Evolutionary conservation across 202 grass and related monocot species (phyloP), one percentile per base, ranked within the genome.

Genomic region (Dendrocalamus latiflorus): DNA sequence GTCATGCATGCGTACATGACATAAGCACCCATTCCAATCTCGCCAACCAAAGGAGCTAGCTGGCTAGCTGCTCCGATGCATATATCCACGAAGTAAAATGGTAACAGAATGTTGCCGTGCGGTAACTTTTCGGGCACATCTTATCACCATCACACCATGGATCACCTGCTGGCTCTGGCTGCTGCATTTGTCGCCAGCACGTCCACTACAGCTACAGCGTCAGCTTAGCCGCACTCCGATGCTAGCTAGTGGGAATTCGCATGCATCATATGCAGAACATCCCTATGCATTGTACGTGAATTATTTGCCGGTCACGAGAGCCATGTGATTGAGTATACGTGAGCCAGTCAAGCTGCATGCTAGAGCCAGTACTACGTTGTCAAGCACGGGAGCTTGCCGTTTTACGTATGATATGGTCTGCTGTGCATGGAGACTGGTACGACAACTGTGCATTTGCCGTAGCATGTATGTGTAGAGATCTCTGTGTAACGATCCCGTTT

Each of bases 141-240:
- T 60, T 30, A 16, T 72, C 67, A 21, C 10, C n/a, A n/a, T n/a
- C n/a, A n/a, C n/a, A n/a, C n/a, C 24, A 12, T 14, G 17, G 25
- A 59, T 49, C 30, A 28, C 7, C n/a, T 47, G 36, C 14, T 60
- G 33, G 10, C n/a, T 38, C 44, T 22, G 33, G 57, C 6, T 22
- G 14, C 48, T 41, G 78, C 33, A 37, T 25, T 62, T 17, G 1
- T 76, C 59, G 45, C 18, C 48, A 55, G 57, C 20, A 16, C n/a
- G 18, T n/a, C n/a, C n/a, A n/a, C 12, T 21, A 22, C 5, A 39
- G 50, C n/a, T 22, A 48, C 64, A 80, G 49, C 45, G 22, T 18
- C 22, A 70, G 24, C 72, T 33, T 76, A 82, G 71, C 85, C 56
- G 65, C 86, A 65, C 73, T 88, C 26, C 57, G 58, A 88, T 78